Evolutionary conservation across 2,329 filamentous ascomycete species (phyloP).

Genomic region (Talaromyces sp.): DNA sequence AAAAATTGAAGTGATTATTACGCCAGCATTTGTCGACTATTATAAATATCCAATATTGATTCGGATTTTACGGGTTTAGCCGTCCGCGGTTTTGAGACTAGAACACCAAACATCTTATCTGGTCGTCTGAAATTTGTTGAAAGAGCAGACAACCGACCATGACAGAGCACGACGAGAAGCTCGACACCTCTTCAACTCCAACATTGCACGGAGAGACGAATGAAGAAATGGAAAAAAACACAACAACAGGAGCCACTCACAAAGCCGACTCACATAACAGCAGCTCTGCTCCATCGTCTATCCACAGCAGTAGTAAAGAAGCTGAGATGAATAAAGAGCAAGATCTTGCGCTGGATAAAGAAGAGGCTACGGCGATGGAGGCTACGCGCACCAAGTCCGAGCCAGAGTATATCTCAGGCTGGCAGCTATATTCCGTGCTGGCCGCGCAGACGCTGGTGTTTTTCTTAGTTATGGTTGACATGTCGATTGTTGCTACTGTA

Average conservation of each 20-base stretch:
- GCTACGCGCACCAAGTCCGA: constrained; percentile 3
- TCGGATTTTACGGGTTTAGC: neutral
- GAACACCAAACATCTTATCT: neutral
- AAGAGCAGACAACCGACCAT: neutral
- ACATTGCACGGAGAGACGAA: neutral
- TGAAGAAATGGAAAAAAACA: neutral
- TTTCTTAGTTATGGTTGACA: constrained; percentile 47
- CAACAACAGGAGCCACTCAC: neutral
- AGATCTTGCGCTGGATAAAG: neutral
- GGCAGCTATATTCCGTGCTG: constrained; percentile 19
- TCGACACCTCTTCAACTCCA: neutral
- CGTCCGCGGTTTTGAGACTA: neutral
- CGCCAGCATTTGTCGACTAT: neutral
- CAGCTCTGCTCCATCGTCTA: neutral
- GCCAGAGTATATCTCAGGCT: constrained; percentile 14
- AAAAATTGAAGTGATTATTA: neutral
- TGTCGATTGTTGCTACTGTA: constrained; percentile 49
- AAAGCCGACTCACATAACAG: neutral
- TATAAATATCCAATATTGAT: too few relatives aligned
- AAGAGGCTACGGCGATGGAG: constrained; percentile 2
- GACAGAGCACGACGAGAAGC: neutral
- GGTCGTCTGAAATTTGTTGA: neutral
- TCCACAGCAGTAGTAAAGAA: neutral
- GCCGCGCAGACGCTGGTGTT: constrained; percentile 34
- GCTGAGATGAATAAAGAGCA: neutral